Evolutionary conservation across 2,329 filamentous ascomycete genomes (phyloP).

Genomic region (Aspergillus hortae): DNA sequence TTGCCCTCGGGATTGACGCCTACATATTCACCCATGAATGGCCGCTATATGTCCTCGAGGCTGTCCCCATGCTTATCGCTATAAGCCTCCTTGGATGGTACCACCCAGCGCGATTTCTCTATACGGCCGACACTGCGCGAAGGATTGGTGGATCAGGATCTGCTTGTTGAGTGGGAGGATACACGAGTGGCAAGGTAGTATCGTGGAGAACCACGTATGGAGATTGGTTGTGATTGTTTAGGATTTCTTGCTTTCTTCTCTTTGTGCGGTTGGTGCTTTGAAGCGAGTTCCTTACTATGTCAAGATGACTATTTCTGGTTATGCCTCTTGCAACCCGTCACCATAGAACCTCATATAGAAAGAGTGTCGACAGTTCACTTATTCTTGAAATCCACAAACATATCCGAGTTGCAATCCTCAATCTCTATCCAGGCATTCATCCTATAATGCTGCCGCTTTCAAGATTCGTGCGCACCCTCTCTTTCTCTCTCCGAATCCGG

Average conservation of each 20-base stretch:
- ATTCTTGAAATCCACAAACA: too few relatives aligned
- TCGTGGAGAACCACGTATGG: not conserved
- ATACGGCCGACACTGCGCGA: slow-evolving; percentile 12
- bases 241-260: too few relatives aligned
- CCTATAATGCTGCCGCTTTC: not conserved
- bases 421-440: not conserved
- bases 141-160: slow-evolving; percentile 2
- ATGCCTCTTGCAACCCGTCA: too few relatives aligned
- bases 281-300: too few relatives aligned
- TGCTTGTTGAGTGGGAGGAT: too few relatives aligned
- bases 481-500: slow-evolving; percentile 1
- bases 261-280: too few relatives aligned
- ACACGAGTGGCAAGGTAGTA: not conserved
- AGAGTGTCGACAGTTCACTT: too few relatives aligned
- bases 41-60: slow-evolving; percentile 53
- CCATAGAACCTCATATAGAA: too few relatives aligned
- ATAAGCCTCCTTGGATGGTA: slow-evolving; percentile 49
- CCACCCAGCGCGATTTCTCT: slow-evolving; percentile 45
- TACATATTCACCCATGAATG: slow-evolving; percentile 53
- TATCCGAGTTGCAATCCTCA: not conserved
- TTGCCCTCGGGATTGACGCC: slow-evolving; percentile 49
- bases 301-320: too few relatives aligned
- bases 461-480: not conserved
- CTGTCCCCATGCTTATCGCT: slow-evolving; percentile 44
- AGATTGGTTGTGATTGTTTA: too few relatives aligned